These are phyloP conservation scores for Boletus coccyginus DNA, from an alignment of 768 basidiomycete genomes.

Conservation along the genomic window DNA sequence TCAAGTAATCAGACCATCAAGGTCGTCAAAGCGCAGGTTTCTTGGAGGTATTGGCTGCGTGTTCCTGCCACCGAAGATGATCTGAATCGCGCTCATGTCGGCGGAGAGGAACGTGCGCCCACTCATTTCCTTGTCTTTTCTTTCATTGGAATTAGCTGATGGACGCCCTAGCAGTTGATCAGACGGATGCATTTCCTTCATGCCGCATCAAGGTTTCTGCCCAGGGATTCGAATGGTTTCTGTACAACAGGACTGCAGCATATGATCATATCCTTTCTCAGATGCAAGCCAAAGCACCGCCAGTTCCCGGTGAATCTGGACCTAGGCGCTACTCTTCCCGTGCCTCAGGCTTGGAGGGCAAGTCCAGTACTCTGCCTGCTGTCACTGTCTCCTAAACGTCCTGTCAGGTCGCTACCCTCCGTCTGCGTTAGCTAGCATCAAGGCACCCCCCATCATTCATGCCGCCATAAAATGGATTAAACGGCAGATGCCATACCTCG, in stretches of 20 bases:
- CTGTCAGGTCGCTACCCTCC: conserved; percentile 23
- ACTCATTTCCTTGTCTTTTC: conserved; percentile 4
- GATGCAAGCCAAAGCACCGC: conserved; percentile 45
- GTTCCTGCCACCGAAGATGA: conserved; percentile 75
- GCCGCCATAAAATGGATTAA: conserved; percentile 50
- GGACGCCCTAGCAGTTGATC: conserved; percentile 31
- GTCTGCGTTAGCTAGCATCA: conserved; percentile 26
- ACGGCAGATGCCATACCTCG: conserved; percentile 64
- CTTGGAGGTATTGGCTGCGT: conserved; percentile 95
- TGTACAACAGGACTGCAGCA: conserved; percentile 87
- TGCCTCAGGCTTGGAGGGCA: conserved; percentile 41
- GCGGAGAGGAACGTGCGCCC: conserved; percentile 53
- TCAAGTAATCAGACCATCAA: conserved; percentile 90
- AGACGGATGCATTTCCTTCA: conserved; percentile 41
- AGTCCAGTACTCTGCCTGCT: background rate
- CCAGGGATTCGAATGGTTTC: conserved; percentile 89
- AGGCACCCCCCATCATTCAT: conserved; percentile 35
- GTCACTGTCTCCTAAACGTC: background rate
- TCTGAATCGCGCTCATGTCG: conserved; percentile 43
- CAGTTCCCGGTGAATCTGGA: conserved; percentile 24
- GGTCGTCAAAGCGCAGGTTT: conserved; percentile 79
- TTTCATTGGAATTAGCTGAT: conserved; percentile 2
- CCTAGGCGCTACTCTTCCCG: conserved; percentile 39
- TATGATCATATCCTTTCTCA: conserved; percentile 85
- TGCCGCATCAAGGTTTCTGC: conserved; percentile 80